Percentiles rank a stretch among this genome's conserved stretches.
Conservation (phyloP, 148 eudicot species). For the Suaeda aralocaspica region DNA sequence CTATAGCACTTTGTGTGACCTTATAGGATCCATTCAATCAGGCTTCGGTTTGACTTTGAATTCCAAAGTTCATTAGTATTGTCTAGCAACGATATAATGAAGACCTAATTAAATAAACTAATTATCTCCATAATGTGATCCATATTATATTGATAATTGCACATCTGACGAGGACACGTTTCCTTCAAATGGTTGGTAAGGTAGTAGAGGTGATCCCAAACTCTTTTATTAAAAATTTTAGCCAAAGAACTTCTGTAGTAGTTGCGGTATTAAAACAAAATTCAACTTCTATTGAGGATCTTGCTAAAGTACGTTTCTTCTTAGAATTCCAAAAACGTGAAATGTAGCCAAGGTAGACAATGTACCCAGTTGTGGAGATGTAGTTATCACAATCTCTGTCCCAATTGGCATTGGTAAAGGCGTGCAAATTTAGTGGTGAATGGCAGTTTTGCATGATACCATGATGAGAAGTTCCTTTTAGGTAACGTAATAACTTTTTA, state of each 20-base stretch:
- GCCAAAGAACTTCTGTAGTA: neutral
- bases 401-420: neutral
- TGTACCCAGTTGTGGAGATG: neutral
- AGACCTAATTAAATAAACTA: no score
- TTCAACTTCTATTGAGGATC: neutral
- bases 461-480: neutral
- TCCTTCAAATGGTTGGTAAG: neutral
- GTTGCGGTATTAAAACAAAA: neutral
- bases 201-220: neutral
- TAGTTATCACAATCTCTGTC: neutral
- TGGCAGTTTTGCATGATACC: neutral
- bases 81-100: no score
- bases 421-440: neutral
- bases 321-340: neutral
- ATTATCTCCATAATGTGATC: no score
- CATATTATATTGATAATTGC: no score
- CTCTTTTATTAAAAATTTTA: neutral
- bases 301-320: no score
- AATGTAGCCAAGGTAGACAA: neutral
- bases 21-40: no score
- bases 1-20: no score
- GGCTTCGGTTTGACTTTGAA: no score
- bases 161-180: no score
- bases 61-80: no score
- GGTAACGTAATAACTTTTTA: conserved; percentile 12